Evolutionary conservation across 805 yeast genomes (phyloP).

Genomic region (Clavispora vitiphila): DNA sequence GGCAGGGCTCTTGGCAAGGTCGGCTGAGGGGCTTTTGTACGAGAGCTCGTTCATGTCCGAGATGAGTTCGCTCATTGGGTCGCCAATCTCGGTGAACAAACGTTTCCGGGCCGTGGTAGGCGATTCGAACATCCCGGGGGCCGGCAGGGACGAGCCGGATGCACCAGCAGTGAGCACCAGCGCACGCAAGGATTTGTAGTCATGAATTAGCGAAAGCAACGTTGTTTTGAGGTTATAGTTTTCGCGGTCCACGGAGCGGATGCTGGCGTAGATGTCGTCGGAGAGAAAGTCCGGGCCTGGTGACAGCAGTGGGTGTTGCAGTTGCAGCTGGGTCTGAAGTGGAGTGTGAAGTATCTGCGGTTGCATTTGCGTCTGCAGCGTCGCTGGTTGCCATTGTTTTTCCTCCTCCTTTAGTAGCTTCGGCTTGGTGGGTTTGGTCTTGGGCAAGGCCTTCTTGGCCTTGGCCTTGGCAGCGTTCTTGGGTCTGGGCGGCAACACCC

Average conservation of each 20-base stretch:
- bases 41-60: slow-evolving; percentile 25
- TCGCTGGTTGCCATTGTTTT: too few species aligned
- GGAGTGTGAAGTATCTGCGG: too few species aligned
- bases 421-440: background rate
- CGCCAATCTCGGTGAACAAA: slow-evolving; percentile 12
- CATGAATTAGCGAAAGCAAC: slow-evolving; percentile 34
- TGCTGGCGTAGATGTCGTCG: slow-evolving; percentile 11
- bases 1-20: background rate
- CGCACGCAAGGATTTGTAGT: slow-evolving; percentile 32
- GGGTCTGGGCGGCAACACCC: slow-evolving; percentile 19
- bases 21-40: slow-evolving; percentile 12
- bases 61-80: slow-evolving; percentile 22
- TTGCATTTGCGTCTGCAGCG: too few species aligned
- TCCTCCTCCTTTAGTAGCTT: too few species aligned
- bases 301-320: background rate
- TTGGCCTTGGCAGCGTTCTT: slow-evolving; percentile 15
- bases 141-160: slow-evolving; percentile 2
- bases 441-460: slow-evolving; percentile 9
- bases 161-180: slow-evolving; percentile 19
- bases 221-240: slow-evolving; percentile 31
- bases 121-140: slow-evolving; percentile 10
- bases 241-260: slow-evolving; percentile 24
- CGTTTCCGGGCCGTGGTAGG: slow-evolving; percentile 17
- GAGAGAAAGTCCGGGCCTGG: background rate
- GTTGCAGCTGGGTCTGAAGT: too few species aligned